A percentile compares a stretch with the other conserved stretches of the same genome.
Conservation (phyloP, 352 stramenopile genomes). For the Thalassiosira pacifica region DNA sequence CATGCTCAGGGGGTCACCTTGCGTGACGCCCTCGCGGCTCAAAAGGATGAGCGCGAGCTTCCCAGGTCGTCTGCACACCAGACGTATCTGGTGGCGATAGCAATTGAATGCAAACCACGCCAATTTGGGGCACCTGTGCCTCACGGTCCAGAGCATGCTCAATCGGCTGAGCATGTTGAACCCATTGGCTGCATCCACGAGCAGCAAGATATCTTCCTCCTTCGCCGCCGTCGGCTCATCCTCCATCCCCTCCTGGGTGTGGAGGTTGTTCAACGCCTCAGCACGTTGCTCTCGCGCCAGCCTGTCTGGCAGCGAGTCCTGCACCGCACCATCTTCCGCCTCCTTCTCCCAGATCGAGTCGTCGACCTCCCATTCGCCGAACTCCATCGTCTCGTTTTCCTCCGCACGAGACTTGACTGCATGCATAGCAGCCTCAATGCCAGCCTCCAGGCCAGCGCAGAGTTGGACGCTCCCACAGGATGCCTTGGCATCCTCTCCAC, state of each 20-base stretch:
- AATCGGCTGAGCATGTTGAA: constrained; percentile 53
- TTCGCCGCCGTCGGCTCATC: not conserved
- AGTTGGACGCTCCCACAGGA: constrained; percentile 50
- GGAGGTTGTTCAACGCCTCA: not conserved
- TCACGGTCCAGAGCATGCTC: constrained; percentile 50
- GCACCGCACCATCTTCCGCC: not conserved
- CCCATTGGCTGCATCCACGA: constrained; percentile 52
- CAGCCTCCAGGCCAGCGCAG: constrained; percentile 52
- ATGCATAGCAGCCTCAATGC: constrained; percentile 60
- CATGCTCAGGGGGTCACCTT: constrained; percentile 47
- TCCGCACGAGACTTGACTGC: not conserved
- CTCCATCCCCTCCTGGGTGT: not conserved
- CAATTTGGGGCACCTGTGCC: not conserved
- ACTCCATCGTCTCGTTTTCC: not conserved
- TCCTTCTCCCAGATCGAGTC: not conserved
- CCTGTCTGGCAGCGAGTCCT: not conserved
- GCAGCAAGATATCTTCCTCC: not conserved
- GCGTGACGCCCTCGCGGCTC: constrained; percentile 33
- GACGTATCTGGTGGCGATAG: constrained; percentile 1
- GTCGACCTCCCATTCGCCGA: not conserved
- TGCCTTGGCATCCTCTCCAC: not conserved
- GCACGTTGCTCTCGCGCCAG: not conserved
- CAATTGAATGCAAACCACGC: not conserved
- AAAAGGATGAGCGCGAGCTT: constrained; percentile 7
- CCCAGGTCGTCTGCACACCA: not conserved